Evolutionary conservation across 2,329 filamentous ascomycete genomes (phyloP), one percentile per base, ranked within the genome.

Genomic region (Cladophialophora yegresii): DNA sequence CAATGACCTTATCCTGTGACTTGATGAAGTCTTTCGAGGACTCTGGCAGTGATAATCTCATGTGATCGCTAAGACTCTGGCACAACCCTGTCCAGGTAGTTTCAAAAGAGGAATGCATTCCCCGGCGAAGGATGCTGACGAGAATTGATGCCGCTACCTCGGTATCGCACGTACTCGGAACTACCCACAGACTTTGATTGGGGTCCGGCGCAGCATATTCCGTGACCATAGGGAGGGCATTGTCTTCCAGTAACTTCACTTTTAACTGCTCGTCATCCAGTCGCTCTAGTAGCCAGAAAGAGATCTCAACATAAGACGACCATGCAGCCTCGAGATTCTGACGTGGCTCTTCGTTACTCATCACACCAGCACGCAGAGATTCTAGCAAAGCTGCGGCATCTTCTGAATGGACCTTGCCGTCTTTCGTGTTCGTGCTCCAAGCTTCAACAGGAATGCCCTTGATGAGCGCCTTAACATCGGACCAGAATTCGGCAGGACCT

Each of bases 31-130:
- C 89, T 67, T 89, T 89, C 0, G 92, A 92, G 62, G 93, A 87
- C 73, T 93, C 92, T 0, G 93, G 92, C 4, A 91, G 83, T 0
- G 92, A 96, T 5, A 85, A 85, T 60, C 87, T 87, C 62, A 96
- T 87, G 43, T 84, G 83, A 33, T 86, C 80, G 28, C 88, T 80
- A n/a, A 96, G 77, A 0, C 81, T 75, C 0, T 84, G 78, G 0
- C 85, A 84, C n/a, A 92, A 76, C 1, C 79, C 79, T 2, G 80
- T 75, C 90, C 91, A 95, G 67, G 88, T 80, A 2, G 80, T 75
- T 16, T 79, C 74, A 0, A 90, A 79, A 0, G 84, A 78, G 2
- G 78, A 70, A 30, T 64, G 30, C 32, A 62, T 56, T 9, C 60
- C 71, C 47, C 78, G 73, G 13, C 79, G 73, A 20, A 73, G 69